Percentiles rank a stretch among this genome's conserved stretches.
These are phyloP conservation scores for Ceratocystis variospora DNA, from an alignment of 2,329 filamentous ascomycete genomes.

Conservation along the genomic window DNA sequence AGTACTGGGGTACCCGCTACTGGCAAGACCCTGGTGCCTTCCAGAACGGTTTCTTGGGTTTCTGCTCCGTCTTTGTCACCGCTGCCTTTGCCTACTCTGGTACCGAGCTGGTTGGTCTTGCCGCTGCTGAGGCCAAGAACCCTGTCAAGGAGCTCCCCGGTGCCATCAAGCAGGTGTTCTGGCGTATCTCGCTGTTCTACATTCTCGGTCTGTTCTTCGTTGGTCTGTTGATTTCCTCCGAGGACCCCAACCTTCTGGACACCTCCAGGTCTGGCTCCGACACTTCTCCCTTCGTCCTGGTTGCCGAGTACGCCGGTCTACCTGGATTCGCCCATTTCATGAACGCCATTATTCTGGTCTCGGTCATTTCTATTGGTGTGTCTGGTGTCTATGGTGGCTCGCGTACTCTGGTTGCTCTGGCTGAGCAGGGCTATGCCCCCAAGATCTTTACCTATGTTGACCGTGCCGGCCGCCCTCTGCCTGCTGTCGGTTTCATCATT, in stretches of 20 bases:
- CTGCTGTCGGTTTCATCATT: conserved; percentile 34
- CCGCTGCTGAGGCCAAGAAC: conserved; percentile 53
- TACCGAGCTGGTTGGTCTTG: conserved; percentile 55
- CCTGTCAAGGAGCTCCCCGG: conserved; percentile 59
- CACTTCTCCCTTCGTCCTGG: conserved; percentile 39
- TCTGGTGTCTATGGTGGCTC: conserved; percentile 42
- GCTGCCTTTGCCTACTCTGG: conserved; percentile 56
- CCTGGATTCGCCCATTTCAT: conserved; percentile 37
- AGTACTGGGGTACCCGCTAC: conserved; percentile 32
- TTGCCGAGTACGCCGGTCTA: conserved; percentile 35
- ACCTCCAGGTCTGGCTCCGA: conserved; percentile 25
- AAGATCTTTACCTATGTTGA: conserved; percentile 41
- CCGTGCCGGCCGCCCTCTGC: conserved; percentile 37
- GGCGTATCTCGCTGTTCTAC: conserved; percentile 40
- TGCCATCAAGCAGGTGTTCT: conserved; percentile 61
- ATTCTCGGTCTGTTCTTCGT: conserved; percentile 37
- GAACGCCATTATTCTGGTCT: conserved; percentile 41
- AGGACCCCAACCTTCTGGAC: conserved; percentile 32
- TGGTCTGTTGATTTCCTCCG: conserved; percentile 33
- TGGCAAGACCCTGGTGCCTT: conserved; percentile 40
- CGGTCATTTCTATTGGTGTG: conserved; percentile 41
- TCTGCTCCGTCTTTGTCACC: conserved; percentile 55
- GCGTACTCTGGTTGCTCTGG: conserved; percentile 41
- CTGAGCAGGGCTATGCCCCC: conserved; percentile 43
- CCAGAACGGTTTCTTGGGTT: conserved; percentile 55